Evolutionary conservation across 352 stramenopile species (phyloP).

Genomic region (Phytophthora cajani): DNA sequence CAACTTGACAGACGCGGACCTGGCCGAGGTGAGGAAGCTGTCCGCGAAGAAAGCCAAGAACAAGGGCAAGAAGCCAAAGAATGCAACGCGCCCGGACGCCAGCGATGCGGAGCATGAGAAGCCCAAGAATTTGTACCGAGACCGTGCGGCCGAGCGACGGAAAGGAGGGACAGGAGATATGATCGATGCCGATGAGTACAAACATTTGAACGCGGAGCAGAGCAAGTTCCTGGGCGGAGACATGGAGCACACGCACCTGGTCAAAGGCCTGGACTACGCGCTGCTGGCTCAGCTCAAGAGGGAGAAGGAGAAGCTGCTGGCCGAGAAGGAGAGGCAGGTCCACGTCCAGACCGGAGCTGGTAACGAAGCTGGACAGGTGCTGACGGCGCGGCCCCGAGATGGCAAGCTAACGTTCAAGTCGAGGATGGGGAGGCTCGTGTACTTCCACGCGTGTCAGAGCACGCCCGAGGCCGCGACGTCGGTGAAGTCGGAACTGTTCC

Average conservation of each 20-base stretch:
- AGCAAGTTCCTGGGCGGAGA: slow-evolving; percentile 87
- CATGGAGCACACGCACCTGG: slow-evolving; percentile 86
- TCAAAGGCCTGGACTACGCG: slow-evolving; percentile 90
- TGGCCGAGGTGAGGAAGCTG: slow-evolving; percentile 57
- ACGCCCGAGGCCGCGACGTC: slow-evolving; percentile 11
- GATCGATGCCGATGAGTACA: slow-evolving; percentile 56
- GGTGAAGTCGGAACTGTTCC: slow-evolving; percentile 69
- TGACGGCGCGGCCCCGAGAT: slow-evolving; percentile 12
- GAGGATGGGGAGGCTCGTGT: slow-evolving; percentile 64
- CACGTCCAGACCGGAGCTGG: not conserved
- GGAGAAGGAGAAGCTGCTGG: slow-evolving; percentile 70
- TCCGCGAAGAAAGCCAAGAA: slow-evolving; percentile 69
- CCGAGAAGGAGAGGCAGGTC: slow-evolving; percentile 37
- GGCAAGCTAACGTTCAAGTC: slow-evolving; percentile 66
- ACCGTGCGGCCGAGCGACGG: slow-evolving; percentile 73
- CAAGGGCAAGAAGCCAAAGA: slow-evolving; percentile 52
- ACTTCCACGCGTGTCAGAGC: slow-evolving; percentile 69
- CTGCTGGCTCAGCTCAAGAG: slow-evolving; percentile 87
- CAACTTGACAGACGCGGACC: slow-evolving; percentile 60
- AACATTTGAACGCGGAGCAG: slow-evolving; percentile 71
- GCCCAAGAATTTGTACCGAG: slow-evolving; percentile 48
- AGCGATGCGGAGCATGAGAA: slow-evolving; percentile 1
- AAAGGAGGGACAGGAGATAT: slow-evolving; percentile 44
- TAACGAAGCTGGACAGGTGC: not conserved
- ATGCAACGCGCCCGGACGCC: slow-evolving; percentile 11